These are phyloP conservation scores for Dictyostelium purpureum DNA, from an alignment of 78 protist genomes.

Conservation along the genomic window DNA sequence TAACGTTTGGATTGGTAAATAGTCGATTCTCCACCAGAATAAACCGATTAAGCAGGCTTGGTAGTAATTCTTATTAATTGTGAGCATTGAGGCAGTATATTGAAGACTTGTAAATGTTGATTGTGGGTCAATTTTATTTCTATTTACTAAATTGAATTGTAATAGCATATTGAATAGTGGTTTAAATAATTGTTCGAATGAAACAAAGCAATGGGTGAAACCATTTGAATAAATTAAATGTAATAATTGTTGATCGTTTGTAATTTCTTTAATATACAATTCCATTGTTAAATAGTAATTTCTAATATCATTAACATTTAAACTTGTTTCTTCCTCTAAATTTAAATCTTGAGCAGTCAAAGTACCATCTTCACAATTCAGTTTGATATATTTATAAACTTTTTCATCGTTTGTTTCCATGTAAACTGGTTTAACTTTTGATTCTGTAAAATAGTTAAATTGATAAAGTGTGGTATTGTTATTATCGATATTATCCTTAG, in stretches of 20 bases:
- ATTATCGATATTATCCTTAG: too few species aligned
- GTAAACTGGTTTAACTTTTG: background rate
- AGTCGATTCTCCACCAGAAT: background rate
- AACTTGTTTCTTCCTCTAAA: background rate
- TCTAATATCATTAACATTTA: background rate
- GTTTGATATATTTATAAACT: too few species aligned
- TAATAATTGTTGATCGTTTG: slow-evolving; percentile 36
- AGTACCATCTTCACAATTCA: too few species aligned
- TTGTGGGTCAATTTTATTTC: background rate
- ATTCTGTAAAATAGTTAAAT: background rate
- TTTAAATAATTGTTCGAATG: background rate
- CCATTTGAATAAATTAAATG: slow-evolving; percentile 52
- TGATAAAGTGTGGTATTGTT: too few species aligned
- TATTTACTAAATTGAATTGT: slow-evolving; percentile 1
- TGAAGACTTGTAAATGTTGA: background rate
- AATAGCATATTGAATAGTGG: background rate
- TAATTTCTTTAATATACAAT: background rate
- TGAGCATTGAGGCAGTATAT: background rate
- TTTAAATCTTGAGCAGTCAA: too few species aligned
- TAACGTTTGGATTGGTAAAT: background rate
- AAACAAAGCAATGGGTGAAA: background rate
- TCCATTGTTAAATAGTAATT: too few species aligned
- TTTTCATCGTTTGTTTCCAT: too few species aligned
- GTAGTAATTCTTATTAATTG: background rate
- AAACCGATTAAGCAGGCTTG: background rate